Percentiles rank a stretch among this genome's conserved stretches.
These are phyloP conservation scores for Sapria himalayana DNA, from an alignment of 345 rosid species.

Conservation along the genomic window DNA sequence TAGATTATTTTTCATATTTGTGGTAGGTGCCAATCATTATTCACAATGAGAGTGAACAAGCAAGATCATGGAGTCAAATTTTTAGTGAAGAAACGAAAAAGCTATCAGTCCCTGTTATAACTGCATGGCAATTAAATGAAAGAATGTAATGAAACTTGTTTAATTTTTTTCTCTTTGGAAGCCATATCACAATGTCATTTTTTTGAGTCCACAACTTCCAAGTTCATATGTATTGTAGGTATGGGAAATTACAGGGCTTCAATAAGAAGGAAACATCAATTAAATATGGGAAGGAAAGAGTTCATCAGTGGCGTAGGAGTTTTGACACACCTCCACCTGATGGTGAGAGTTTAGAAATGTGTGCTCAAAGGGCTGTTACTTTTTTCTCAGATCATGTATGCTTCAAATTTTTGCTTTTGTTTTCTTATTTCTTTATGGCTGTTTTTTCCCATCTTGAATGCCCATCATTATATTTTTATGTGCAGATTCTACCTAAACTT, in stretches of 20 bases:
- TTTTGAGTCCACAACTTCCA: not conserved
- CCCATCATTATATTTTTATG: not conserved
- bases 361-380: slow-evolving; percentile 85
- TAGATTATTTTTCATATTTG: slow-evolving; percentile 2
- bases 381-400: slow-evolving; percentile 34
- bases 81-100: slow-evolving; percentile 71
- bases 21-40: slow-evolving; percentile 69
- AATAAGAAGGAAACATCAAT: slow-evolving; percentile 94
- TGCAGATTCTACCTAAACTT: slow-evolving; percentile 84
- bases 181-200: not conserved
- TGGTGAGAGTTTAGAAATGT: slow-evolving; percentile 98
- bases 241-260: slow-evolving; percentile 89
- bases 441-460: not conserved
- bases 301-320: slow-evolving; percentile 96
- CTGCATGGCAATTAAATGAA: slow-evolving; percentile 93
- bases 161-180: not conserved
- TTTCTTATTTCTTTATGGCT: not conserved
- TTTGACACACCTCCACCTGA: slow-evolving; percentile 87
- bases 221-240: slow-evolving; percentile 24
- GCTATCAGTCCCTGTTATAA: slow-evolving; percentile 66
- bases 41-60: slow-evolving; percentile 64
- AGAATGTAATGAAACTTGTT: slow-evolving; percentile 67
- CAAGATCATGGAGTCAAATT: slow-evolving; percentile 63
- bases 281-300: slow-evolving; percentile 74
- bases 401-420: slow-evolving; percentile 3